Conservation (phyloP, 2,329 filamentous ascomycete species). For the Verticillium nonalfalfae region DNA sequence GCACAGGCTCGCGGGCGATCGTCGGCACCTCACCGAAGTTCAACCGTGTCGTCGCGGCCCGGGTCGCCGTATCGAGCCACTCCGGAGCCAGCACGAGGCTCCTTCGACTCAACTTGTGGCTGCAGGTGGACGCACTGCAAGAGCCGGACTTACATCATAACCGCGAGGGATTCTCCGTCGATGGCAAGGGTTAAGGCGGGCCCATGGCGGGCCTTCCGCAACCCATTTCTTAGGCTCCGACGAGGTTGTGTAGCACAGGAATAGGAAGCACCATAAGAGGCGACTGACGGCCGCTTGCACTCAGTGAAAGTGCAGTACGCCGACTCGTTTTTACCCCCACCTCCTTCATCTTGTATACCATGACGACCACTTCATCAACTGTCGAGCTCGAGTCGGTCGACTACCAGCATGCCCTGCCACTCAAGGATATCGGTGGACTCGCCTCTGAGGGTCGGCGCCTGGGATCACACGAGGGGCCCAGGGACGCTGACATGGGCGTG, state of each 20-base stretch:
- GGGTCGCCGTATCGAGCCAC: neutral
- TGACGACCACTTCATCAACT: conserved; percentile 2
- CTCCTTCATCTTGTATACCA: neutral
- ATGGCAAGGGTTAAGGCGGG: neutral
- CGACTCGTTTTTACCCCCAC: neutral
- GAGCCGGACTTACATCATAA: neutral
- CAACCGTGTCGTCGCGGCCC: neutral
- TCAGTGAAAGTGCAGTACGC: neutral
- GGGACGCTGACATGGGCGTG: neutral
- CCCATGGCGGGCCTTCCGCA: neutral
- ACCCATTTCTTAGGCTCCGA: neutral
- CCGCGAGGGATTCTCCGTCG: neutral
- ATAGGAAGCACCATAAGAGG: neutral
- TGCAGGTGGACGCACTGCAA: neutral
- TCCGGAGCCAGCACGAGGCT: neutral
- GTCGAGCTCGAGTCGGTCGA: conserved; percentile 4
- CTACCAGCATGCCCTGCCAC: neutral
- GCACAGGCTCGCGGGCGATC: neutral
- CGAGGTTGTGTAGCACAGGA: neutral
- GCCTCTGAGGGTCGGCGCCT: conserved; percentile 5
- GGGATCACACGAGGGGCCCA: conserved; percentile 1
- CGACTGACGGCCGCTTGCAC: neutral
- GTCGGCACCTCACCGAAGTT: neutral
- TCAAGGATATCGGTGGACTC: conserved; percentile 2
- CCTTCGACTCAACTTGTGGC: neutral